Base-by-base conservation (phyloP, 306 rosid genomes). In the Canavalia gladiata region DNA sequence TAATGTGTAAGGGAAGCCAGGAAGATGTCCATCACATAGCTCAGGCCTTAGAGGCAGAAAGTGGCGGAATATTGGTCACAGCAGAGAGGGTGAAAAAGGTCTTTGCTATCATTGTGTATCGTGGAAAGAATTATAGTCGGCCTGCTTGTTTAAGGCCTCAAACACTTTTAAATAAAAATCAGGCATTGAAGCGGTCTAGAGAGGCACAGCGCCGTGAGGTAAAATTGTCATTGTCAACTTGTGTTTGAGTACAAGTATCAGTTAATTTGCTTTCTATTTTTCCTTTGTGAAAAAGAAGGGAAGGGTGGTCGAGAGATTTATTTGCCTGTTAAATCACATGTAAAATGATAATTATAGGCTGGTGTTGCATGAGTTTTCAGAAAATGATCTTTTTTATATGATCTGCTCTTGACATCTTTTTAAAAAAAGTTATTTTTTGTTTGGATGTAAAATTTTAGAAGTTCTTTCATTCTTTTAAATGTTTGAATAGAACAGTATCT, bases 151-250 rank as follows among this genome's bases (percentile, higher is more conserved):
- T 95, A 90, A 95, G 99, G 89, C 97, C 97, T 34, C 81, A 72
- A 47, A 90, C 97, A 3, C 99, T 95, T 79, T 68, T 95, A 59
- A 93, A 75, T 81, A 95, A 93, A 88, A 86, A 75, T 58, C 86
- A 83, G 84, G 97, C 99, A 59, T 56, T 93, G 94, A 89, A 87
- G 87, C 94, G 93, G 47, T 95, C 92, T 79, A 42, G 84, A 78
- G 97, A 95, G 90, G 94, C 94, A 63, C 97, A 95, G 54, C 99
- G 97, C 35, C 88, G 78, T 34, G 81, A 95, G 99, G 99, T 95
- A 85, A 83, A 76, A 64, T 83, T 69, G 59, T 65, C 81, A 31
- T 77, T n/a, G 47, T 75, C 43, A 37, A 28, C 52, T 57, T 68
- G 52, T 68, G n/a, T 57, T 54, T 51, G 25, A 25, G 25, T 51